Conservation (phyloP, 202 grass and related monocot genomes). For the Alloteropsis angusta region DNA sequence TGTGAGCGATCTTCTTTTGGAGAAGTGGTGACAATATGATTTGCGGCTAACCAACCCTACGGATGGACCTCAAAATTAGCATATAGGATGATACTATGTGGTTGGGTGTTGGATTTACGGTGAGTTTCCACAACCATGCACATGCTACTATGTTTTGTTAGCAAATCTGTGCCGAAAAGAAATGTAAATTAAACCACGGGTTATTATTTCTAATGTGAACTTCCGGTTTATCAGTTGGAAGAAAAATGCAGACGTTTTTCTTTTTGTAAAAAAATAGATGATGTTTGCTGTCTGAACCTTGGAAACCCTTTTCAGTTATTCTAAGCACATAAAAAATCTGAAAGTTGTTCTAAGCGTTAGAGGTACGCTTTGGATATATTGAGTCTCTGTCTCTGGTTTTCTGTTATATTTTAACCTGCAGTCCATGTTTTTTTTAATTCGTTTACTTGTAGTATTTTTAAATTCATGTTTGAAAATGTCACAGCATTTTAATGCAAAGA, state of each 20-base stretch:
- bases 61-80: not conserved
- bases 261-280: too few relatives aligned
- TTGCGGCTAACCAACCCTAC: not conserved
- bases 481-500: not conserved
- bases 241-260: not conserved
- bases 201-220: not conserved
- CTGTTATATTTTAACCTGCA: not conserved
- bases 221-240: not conserved
- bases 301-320: not conserved
- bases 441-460: not conserved
- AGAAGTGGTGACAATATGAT: not conserved
- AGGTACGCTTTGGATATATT: not conserved
- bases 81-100: not conserved
- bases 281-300: not conserved
- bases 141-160: not conserved
- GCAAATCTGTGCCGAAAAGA: not conserved
- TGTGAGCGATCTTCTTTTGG: not conserved
- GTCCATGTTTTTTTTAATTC: not conserved
- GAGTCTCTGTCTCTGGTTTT: not conserved
- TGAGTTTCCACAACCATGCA: not conserved
- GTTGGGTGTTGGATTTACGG: not conserved
- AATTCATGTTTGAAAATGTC: not conserved
- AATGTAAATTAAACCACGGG: too few relatives aligned
- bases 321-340: not conserved
- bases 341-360: not conserved